These are phyloP conservation scores for Pogostemon cablin DNA, from an alignment of 257 asterid genomes.

Conservation along the genomic window DNA sequence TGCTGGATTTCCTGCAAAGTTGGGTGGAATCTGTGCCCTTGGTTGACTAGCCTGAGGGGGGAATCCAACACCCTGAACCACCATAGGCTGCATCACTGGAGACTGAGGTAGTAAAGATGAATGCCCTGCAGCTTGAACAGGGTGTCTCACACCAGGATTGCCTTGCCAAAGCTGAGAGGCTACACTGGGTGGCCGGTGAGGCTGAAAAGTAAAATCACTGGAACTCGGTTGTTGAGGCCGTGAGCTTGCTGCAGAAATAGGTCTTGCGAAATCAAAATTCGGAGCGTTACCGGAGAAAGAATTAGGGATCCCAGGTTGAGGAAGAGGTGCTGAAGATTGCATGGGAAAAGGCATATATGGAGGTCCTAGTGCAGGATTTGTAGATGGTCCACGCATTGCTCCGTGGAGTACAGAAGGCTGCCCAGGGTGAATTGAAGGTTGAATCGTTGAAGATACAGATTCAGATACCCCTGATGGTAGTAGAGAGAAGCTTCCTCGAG, in stretches of 20 bases:
- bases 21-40: slow-evolving; percentile 43
- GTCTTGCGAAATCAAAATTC: slow-evolving; percentile 40
- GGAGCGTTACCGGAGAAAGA: slow-evolving; percentile 44
- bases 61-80: slow-evolving; percentile 44
- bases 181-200: slow-evolving; percentile 59
- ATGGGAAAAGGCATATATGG: slow-evolving; percentile 36
- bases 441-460: slow-evolving; percentile 27
- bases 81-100: slow-evolving; percentile 47
- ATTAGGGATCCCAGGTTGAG: slow-evolving; percentile 40
- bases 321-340: slow-evolving; percentile 38
- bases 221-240: slow-evolving; percentile 70
- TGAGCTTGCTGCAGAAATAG: slow-evolving; percentile 46
- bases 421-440: slow-evolving; percentile 22
- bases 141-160: slow-evolving; percentile 44
- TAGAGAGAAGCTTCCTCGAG: slow-evolving; percentile 47
- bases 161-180: slow-evolving; percentile 51
- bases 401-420: slow-evolving; percentile 38
- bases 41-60: slow-evolving; percentile 54
- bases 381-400: slow-evolving; percentile 39
- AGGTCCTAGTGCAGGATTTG: slow-evolving; percentile 36
- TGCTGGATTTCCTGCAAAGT: slow-evolving; percentile 45
- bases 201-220: slow-evolving; percentile 79
- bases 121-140: slow-evolving; percentile 46
- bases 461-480: slow-evolving; percentile 36
- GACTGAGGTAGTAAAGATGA: slow-evolving; percentile 45